Conservation (phyloP, 176 grass and related monocot species). For the Bothriochloa decipiens region DNA sequence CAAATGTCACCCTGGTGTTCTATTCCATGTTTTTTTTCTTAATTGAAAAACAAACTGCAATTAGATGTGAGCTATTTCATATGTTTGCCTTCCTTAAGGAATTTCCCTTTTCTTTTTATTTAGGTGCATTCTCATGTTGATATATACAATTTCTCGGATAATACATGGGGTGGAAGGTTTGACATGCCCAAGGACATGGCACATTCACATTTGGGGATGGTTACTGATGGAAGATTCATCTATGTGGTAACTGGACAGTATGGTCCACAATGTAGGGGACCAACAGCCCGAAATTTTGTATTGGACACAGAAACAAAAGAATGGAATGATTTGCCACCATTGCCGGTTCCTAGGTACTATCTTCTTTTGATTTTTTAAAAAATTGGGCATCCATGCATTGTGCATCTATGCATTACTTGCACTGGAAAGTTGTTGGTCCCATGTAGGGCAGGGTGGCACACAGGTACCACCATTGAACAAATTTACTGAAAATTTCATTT, state of each 20-base stretch:
- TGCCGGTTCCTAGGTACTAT: constrained; percentile 88
- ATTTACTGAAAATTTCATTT: not conserved
- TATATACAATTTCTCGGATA: constrained; percentile 90
- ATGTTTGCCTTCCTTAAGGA: not conserved
- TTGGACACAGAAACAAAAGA: constrained; percentile 84
- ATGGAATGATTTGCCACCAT: constrained; percentile 78
- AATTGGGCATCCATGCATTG: not conserved
- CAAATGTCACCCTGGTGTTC: constrained; percentile 10
- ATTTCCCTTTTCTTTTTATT: constrained; percentile 25
- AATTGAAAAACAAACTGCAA: not conserved
- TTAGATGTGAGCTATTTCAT: constrained; percentile 31
- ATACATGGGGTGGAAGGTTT: constrained; percentile 89
- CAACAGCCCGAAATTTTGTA: constrained; percentile 90
- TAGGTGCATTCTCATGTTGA: constrained; percentile 99
- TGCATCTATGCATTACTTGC: constrained; percentile 5
- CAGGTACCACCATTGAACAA: not conserved
- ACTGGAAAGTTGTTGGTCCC: constrained; percentile 21
- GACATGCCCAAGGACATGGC: constrained; percentile 98
- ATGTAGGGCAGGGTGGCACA: not conserved
- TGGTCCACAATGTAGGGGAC: constrained; percentile 93
- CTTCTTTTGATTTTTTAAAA: not conserved
- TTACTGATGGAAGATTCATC: constrained; percentile 89
- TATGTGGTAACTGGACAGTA: constrained; percentile 94
- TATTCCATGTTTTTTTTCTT: constrained; percentile 29
- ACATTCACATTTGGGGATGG: constrained; percentile 98